A percentile compares a stretch with the other conserved stretches of the same genome.
phyloP scores from a whole-genome alignment of 208 protist species.

The Balamuthia mandrillaris region DNA sequence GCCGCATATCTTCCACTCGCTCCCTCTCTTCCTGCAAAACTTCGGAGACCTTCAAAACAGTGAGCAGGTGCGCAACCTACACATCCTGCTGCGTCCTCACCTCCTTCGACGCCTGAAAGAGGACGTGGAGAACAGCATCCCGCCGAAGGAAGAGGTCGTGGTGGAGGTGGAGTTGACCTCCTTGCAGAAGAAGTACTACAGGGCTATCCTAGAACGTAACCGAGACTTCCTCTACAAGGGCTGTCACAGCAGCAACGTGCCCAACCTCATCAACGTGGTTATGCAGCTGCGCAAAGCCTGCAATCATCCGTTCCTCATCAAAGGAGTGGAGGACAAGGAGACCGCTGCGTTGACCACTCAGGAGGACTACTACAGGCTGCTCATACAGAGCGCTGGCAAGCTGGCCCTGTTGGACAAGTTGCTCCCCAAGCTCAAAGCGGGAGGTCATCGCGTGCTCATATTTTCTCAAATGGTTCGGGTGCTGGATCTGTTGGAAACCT shows the following conservation, averaged over 20 bases:
- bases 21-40: slow-evolving; percentile 56
- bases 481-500: slow-evolving; percentile 75
- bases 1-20: slow-evolving; percentile 67
- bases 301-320: slow-evolving; percentile 64
- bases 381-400: slow-evolving; percentile 75
- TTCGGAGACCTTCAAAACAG: slow-evolving; percentile 62
- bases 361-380: slow-evolving; percentile 85
- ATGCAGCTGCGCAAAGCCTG: slow-evolving; percentile 79
- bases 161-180: slow-evolving; percentile 71
- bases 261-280: slow-evolving; percentile 72
- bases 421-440: slow-evolving; percentile 74
- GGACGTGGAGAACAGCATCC: slow-evolving; percentile 93
- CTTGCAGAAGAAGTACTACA: slow-evolving; percentile 81
- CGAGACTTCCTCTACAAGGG: slow-evolving; percentile 49
- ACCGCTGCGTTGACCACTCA: slow-evolving; percentile 79
- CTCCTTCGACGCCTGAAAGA: slow-evolving; percentile 92
- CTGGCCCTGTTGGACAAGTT: slow-evolving; percentile 88
- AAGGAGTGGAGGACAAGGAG: slow-evolving; percentile 49
- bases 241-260: not conserved
- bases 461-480: slow-evolving; percentile 74
- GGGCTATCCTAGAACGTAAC: slow-evolving; percentile 70
- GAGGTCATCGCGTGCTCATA: slow-evolving; percentile 72
- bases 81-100: slow-evolving; percentile 78
- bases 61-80: slow-evolving; percentile 68
- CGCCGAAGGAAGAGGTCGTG: slow-evolving; percentile 87